Conservation (phyloP, 768 basidiomycete genomes). For the Boletellus sp. region DNA sequence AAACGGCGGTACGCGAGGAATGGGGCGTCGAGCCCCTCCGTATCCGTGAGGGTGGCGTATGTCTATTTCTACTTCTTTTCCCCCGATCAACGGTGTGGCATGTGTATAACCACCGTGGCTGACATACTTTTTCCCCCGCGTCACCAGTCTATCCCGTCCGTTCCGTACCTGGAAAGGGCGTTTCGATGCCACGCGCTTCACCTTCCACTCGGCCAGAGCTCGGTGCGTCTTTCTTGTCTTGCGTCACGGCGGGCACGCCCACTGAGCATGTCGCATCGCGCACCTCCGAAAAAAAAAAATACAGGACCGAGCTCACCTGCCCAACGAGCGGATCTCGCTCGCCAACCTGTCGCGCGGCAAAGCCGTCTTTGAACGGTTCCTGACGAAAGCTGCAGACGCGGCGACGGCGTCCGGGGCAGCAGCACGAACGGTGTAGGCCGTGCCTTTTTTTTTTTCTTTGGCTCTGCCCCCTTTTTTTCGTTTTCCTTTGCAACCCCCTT, state of each 20-base stretch:
- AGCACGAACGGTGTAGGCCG: too few relatives aligned
- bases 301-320: constrained; percentile 88
- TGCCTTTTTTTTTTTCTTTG: too few relatives aligned
- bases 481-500: too few relatives aligned
- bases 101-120: background rate
- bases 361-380: constrained; percentile 71
- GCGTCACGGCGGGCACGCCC: background rate
- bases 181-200: constrained; percentile 89
- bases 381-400: constrained; percentile 47
- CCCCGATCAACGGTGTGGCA: background rate
- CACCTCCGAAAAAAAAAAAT: too few relatives aligned
- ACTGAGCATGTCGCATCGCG: background rate
- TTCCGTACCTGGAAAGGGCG: constrained; percentile 90
- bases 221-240: constrained; percentile 43
- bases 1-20: constrained; percentile 76
- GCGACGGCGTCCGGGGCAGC: too few relatives aligned
- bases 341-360: constrained; percentile 77
- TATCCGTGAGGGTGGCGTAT: constrained; percentile 90
- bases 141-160: constrained; percentile 82
- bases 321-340: constrained; percentile 88
- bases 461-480: too few relatives aligned
- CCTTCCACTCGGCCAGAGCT: constrained; percentile 90
- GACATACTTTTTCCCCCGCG: background rate
- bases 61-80: too few relatives aligned
- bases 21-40: constrained; percentile 85